Evolutionary conservation across 2,329 filamentous ascomycete species (phyloP).

Genomic region (Fusarium denticulatum): DNA sequence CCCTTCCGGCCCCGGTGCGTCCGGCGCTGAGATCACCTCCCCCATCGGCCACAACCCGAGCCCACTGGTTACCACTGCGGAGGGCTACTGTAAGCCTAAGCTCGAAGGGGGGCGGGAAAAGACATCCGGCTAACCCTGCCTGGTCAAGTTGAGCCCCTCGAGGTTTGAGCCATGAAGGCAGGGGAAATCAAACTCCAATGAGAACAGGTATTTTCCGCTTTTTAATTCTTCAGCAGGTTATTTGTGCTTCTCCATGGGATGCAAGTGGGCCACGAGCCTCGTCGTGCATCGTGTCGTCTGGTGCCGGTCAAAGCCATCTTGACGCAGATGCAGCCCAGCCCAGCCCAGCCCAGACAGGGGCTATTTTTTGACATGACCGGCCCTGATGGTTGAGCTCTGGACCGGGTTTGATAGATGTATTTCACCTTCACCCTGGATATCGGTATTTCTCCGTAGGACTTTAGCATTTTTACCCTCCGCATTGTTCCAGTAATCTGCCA

Average conservation of each 20-base stretch:
- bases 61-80: conserved; percentile 21
- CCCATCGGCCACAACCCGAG: conserved; percentile 43
- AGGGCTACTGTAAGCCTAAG: neutral
- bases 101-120: conserved; percentile 38
- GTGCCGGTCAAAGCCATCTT: conserved; percentile 35
- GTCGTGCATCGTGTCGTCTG: conserved; percentile 16
- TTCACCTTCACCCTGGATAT: neutral
- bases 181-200: neutral
- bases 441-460: neutral
- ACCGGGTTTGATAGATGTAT: conserved; percentile 16
- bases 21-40: conserved; percentile 32
- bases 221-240: conserved; percentile 1
- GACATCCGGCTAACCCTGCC: conserved; percentile 31
- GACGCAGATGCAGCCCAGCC: neutral
- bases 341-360: conserved; percentile 11
- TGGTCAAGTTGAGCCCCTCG: conserved; percentile 7
- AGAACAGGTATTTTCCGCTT: neutral
- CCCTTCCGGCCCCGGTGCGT: conserved; percentile 35
- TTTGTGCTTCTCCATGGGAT: conserved; percentile 32
- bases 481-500: conserved; percentile 2
- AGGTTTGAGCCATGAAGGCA: conserved; percentile 1
- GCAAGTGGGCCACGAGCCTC: conserved; percentile 26
- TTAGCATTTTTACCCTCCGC: conserved; percentile 1
- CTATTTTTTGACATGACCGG: conserved; percentile 19
- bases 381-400: conserved; percentile 34